Evolutionary conservation across 371 early-diverging fungal genomes (phyloP).

Genomic region (Amoeboaphelidium occidentale): DNA sequence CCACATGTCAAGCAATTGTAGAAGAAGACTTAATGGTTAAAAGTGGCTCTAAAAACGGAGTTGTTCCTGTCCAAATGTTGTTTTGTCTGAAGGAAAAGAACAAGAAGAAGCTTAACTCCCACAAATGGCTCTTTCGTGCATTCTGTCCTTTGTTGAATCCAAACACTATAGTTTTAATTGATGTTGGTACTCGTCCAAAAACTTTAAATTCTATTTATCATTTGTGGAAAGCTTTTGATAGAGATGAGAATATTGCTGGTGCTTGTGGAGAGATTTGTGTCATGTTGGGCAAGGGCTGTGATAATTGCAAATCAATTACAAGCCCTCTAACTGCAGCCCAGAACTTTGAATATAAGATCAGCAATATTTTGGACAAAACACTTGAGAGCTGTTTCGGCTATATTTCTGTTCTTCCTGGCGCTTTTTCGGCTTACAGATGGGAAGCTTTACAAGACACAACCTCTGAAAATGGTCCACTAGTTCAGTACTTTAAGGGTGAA

Average conservation of each 20-base stretch:
- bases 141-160: constrained; percentile 60
- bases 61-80: constrained; percentile 64
- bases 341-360: constrained; percentile 51
- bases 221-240: constrained; percentile 57
- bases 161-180: constrained; percentile 62
- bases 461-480: constrained; percentile 48
- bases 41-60: constrained; percentile 9
- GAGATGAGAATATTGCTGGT: constrained; percentile 11
- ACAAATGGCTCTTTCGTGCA: constrained; percentile 92
- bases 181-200: constrained; percentile 69
- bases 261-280: constrained; percentile 7
- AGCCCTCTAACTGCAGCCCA: constrained; percentile 75
- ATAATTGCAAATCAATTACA: constrained; percentile 5
- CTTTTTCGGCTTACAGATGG: constrained; percentile 90
- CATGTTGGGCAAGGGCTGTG: constrained; percentile 18
- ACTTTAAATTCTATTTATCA: constrained; percentile 55
- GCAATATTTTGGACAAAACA: constrained; percentile 59
- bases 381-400: constrained; percentile 59
- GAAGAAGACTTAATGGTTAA: neutral
- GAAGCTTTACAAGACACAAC: constrained; percentile 31
- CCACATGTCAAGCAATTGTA: neutral
- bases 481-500: constrained; percentile 38
- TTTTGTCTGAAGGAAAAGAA: constrained; percentile 52
- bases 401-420: constrained; percentile 59
- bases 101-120: constrained; percentile 56